Evolutionary conservation across 2,329 filamentous ascomycete species (phyloP).

Genomic region (Pyrenophora graminea): DNA sequence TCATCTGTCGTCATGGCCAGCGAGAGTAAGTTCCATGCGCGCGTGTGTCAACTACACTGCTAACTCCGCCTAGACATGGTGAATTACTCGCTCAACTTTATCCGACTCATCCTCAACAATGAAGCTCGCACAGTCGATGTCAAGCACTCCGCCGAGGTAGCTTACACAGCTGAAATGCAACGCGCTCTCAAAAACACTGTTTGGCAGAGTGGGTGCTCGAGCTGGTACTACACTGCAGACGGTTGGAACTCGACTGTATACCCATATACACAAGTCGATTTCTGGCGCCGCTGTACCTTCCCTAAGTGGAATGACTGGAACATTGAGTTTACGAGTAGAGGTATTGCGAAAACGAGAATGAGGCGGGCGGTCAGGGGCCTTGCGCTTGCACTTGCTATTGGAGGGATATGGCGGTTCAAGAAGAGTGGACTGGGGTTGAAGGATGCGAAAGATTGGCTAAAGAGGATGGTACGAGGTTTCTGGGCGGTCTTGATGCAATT

Average conservation of each 20-base stretch:
- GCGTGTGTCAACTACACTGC: background rate
- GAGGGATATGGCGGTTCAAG: slow-evolving; percentile 32
- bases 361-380: slow-evolving; percentile 23
- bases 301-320: slow-evolving; percentile 61
- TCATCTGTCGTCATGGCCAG: slow-evolving; percentile 62
- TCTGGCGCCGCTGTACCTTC: slow-evolving; percentile 56
- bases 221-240: slow-evolving; percentile 75
- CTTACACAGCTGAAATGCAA: slow-evolving; percentile 51
- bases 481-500: slow-evolving; percentile 13
- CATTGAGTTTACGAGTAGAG: slow-evolving; percentile 56
- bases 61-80: slow-evolving; percentile 51
- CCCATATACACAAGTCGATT: slow-evolving; percentile 56
- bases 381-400: slow-evolving; percentile 23
- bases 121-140: slow-evolving; percentile 87
- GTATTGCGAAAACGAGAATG: slow-evolving; percentile 42
- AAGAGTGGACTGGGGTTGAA: slow-evolving; percentile 28
- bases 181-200: slow-evolving; percentile 56
- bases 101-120: slow-evolving; percentile 76
- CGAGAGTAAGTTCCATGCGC: slow-evolving; percentile 50
- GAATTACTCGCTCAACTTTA: slow-evolving; percentile 63
- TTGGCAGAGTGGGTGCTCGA: slow-evolving; percentile 56
- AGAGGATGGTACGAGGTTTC: slow-evolving; percentile 13
- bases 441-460: slow-evolving; percentile 24
- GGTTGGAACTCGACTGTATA: slow-evolving; percentile 77
- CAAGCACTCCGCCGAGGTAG: slow-evolving; percentile 77